These are phyloP conservation scores for Rickenella mellea DNA, from an alignment of 768 basidiomycete genomes.

Conservation along the genomic window DNA sequence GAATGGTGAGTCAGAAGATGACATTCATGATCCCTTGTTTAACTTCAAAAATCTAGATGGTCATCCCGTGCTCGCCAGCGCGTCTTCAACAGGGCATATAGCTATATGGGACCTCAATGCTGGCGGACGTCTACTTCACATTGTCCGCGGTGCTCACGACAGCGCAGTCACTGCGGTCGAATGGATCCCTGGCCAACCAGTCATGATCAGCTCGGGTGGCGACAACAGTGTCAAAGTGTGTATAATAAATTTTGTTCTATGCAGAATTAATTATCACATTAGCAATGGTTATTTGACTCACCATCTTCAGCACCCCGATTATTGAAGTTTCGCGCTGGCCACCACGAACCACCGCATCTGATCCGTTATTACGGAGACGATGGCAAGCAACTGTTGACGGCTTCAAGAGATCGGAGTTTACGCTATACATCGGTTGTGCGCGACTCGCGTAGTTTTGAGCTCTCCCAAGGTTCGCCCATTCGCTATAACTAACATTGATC, in stretches of 20 bases:
- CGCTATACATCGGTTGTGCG: slow-evolving; percentile 89
- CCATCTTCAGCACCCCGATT: slow-evolving; percentile 78
- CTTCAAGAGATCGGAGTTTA: slow-evolving; percentile 81
- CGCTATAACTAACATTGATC: not conserved
- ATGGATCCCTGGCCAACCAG: slow-evolving; percentile 90
- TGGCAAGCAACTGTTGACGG: slow-evolving; percentile 87
- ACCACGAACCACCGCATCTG: slow-evolving; percentile 82
- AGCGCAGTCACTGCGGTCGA: slow-evolving; percentile 72
- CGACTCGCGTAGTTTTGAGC: slow-evolving; percentile 88
- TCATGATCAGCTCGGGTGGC: slow-evolving; percentile 82
- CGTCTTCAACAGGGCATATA: slow-evolving; percentile 79
- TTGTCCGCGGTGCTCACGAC: slow-evolving; percentile 84
- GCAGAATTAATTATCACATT: slow-evolving; percentile 1
- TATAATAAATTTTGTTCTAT: slow-evolving; percentile 1
- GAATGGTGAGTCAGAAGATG: slow-evolving; percentile 49
- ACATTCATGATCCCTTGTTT: slow-evolving; percentile 1
- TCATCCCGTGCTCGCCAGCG: slow-evolving; percentile 80
- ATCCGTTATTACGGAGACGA: slow-evolving; percentile 97
- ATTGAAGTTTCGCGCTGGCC: slow-evolving; percentile 88
- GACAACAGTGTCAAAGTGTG: slow-evolving; percentile 92
- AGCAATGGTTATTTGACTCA: slow-evolving; percentile 99
- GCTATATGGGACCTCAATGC: slow-evolving; percentile 90
- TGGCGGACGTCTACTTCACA: slow-evolving; percentile 74
- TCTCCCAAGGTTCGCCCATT: slow-evolving; percentile 73
- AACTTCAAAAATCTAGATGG: slow-evolving; percentile 45